Percentiles rank a stretch among this genome's conserved stretches.
phyloP scores from a whole-genome alignment of 352 stramenopile genomes.

The Phytophthora litchii region DNA sequence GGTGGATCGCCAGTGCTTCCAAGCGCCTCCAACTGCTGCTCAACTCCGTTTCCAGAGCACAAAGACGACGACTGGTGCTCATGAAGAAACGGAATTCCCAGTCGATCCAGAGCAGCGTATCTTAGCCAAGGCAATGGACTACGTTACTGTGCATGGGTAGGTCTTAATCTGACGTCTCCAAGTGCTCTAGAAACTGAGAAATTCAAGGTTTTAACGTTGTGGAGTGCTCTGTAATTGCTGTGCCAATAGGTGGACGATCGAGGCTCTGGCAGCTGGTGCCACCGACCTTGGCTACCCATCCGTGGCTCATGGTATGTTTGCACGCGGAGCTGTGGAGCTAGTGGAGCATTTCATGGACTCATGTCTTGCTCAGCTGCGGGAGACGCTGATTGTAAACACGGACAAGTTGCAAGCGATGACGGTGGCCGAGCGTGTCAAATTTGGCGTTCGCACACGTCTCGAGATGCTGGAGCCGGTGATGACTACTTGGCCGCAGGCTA shows the following conservation, averaged over 20 bases:
- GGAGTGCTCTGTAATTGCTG: slow-evolving; percentile 9
- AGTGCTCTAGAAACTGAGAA: slow-evolving; percentile 15
- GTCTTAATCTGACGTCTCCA: slow-evolving; percentile 1
- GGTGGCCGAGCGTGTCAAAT: slow-evolving; percentile 84
- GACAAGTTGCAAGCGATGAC: slow-evolving; percentile 67
- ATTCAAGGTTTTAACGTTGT: slow-evolving; percentile 10
- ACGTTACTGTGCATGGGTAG: slow-evolving; percentile 60
- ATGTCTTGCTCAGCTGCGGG: slow-evolving; percentile 60
- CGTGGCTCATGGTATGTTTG: slow-evolving; percentile 84
- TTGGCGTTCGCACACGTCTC: slow-evolving; percentile 71
- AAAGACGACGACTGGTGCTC: slow-evolving; percentile 15
- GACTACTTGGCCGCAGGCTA: slow-evolving; percentile 73
- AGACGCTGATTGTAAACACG: slow-evolving; percentile 63
- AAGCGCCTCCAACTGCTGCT: background rate
- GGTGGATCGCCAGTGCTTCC: slow-evolving; percentile 14
- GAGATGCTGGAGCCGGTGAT: slow-evolving; percentile 69
- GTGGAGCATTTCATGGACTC: slow-evolving; percentile 90
- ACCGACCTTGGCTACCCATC: slow-evolving; percentile 75
- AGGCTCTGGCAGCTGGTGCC: slow-evolving; percentile 74
- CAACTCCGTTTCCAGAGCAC: slow-evolving; percentile 32
- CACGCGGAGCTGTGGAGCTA: slow-evolving; percentile 75
- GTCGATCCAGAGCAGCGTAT: slow-evolving; percentile 58
- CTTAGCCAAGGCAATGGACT: slow-evolving; percentile 53
- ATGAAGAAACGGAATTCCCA: slow-evolving; percentile 24
- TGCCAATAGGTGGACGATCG: slow-evolving; percentile 69